Percentiles rank a stretch among this genome's conserved stretches.
Conservation (phyloP, 257 asterid genomes). For the Osmanthus fragrans region DNA sequence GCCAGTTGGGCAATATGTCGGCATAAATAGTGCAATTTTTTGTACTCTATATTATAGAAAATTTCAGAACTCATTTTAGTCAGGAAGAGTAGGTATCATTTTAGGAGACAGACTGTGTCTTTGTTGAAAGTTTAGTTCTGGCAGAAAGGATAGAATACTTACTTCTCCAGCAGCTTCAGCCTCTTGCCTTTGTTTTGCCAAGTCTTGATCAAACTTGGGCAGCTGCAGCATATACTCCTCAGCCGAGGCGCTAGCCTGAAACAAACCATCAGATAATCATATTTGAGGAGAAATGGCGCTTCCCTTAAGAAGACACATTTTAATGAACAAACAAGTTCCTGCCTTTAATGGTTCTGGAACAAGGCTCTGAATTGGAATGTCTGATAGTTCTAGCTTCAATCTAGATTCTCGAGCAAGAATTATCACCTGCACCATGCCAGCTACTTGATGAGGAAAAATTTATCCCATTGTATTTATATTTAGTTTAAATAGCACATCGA, state of each 20-base stretch:
- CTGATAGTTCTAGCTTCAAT: conserved; percentile 77
- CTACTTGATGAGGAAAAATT: conserved; percentile 11
- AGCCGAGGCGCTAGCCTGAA: conserved; percentile 67
- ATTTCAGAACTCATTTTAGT: background rate
- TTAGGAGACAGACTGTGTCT: background rate
- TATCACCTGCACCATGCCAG: conserved; percentile 65
- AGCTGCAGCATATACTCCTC: conserved; percentile 79
- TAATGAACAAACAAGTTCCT: conserved; percentile 14
- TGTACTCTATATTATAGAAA: background rate
- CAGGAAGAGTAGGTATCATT: background rate
- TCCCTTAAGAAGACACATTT: conserved; percentile 3
- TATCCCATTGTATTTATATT: conserved; percentile 6
- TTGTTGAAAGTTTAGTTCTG: background rate
- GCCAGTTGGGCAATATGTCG: background rate
- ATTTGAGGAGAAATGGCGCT: conserved; percentile 19
- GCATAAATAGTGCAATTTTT: background rate
- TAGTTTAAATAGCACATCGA: background rate
- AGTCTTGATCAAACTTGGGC: conserved; percentile 67
- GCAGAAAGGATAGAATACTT: conserved; percentile 36
- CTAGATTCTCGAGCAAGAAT: conserved; percentile 98
- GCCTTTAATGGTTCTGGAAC: conserved; percentile 88
- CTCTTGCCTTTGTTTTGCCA: conserved; percentile 67
- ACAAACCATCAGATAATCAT: conserved; percentile 24
- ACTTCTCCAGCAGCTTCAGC: conserved; percentile 94
- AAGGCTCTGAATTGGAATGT: conserved; percentile 77